Base-by-base conservation (phyloP, 1,284 basidiomycete species). In the Macrocystidia cucumis region DNA sequence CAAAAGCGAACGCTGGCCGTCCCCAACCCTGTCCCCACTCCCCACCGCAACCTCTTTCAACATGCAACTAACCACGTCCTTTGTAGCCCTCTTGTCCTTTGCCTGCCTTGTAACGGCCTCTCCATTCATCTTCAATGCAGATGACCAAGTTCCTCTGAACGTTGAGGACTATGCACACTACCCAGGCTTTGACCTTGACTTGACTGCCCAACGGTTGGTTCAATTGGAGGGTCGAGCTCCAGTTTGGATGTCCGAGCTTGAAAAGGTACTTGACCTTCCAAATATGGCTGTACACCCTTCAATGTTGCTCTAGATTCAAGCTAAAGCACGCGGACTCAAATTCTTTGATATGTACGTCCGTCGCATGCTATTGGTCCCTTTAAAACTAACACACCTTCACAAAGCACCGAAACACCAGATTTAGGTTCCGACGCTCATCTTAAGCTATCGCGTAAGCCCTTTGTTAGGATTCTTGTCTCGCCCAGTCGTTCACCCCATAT, bases 291-390 rank as follows among this genome's bases (percentile, higher is more conserved):
- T 37, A 39, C 36, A 33, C 32, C 47, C 12, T 17, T 24, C 33
- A n/a, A n/a, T 34, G 14, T 36, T 24, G 26, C 21, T 20, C 5
- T 26, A 91, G 87, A 85, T 92, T 43, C 63, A 77, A 50, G 72
- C 78, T 39, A 91, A 86, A 60, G 78, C 78, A 27, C 68, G 70
- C 46, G 82, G 83, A 42, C 47, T 77, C 61, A 79, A 73, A 37
- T 92, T 91, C 69, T 86, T 92, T 62, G 91, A 93, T 57, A 74
- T 93, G 89, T 92, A 59, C 39, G 35, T 29, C 38, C 39, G 48
- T 39, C 36, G 26, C 34, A 37, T 43, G 26, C 37, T 39, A 13
- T 26, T 32, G 27, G 32, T 44, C 46, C 47, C 40, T 34, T 44
- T 42, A 50, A n/a, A 41, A 35, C 12, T 39, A 45, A 35, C 19